Percentiles rank a stretch among this genome's conserved stretches.
phyloP scores from a whole-genome alignment of 208 protist species.

The Leishmania lainsoni region DNA sequence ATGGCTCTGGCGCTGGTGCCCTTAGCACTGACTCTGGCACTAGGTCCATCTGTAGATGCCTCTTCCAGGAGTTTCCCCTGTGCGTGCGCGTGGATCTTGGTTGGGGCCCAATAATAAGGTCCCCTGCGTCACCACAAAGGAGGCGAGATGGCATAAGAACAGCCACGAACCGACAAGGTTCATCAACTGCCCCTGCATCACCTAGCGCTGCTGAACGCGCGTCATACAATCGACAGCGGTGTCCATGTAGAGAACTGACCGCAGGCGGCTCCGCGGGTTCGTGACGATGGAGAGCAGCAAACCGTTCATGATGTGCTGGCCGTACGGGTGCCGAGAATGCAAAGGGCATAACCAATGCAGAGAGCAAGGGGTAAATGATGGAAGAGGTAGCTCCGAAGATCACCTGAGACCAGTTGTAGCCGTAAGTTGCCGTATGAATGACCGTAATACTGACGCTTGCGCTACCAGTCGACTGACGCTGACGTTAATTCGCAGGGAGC shows the following conservation, averaged over 20 bases:
- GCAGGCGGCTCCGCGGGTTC: constrained; percentile 52
- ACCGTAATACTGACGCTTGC: neutral
- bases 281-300: constrained; percentile 67
- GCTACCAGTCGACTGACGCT: too few relatives aligned
- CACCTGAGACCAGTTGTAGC: constrained; percentile 48
- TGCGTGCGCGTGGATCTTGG: constrained; percentile 39
- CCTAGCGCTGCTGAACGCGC: constrained; percentile 37
- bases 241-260: constrained; percentile 31
- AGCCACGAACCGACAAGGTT: too few relatives aligned
- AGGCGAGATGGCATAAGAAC: too few relatives aligned
- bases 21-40: neutral
- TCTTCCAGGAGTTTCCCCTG: constrained; percentile 4
- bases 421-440: constrained; percentile 18
- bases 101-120: constrained; percentile 64
- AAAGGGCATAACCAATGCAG: constrained; percentile 44
- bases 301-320: constrained; percentile 48
- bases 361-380: constrained; percentile 56
- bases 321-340: constrained; percentile 61
- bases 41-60: neutral
- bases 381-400: constrained; percentile 53
- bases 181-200: constrained; percentile 29
- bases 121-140: constrained; percentile 36
- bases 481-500: neutral
- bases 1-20: neutral
- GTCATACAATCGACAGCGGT: constrained; percentile 52